Percentiles rank a stretch among this genome's conserved stretches.
phyloP scores from a whole-genome alignment of 345 rosid genomes.

The Balakata baccata region DNA sequence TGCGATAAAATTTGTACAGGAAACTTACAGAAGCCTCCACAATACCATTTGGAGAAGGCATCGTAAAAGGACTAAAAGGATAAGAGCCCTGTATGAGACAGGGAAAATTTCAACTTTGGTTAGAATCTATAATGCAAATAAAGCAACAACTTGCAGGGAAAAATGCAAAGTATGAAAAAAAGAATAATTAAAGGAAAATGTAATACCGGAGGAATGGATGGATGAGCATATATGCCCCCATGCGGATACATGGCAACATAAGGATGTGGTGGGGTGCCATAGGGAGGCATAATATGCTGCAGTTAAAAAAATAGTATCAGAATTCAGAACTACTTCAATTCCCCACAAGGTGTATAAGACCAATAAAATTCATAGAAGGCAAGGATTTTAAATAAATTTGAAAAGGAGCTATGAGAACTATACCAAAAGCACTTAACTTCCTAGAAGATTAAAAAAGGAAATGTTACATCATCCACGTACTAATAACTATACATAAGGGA shows the following conservation, averaged over 20 bases:
- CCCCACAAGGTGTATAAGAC: conserved; percentile 5
- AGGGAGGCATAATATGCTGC: conserved; percentile 98
- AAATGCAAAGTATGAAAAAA: no score
- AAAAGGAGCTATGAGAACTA: background rate
- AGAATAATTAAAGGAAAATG: background rate
- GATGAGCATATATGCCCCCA: conserved; percentile 94
- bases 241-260: conserved; percentile 99
- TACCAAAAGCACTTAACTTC: background rate
- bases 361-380: background rate
- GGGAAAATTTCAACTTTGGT: conserved; percentile 9
- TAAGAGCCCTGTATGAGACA: conserved; percentile 68
- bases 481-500: background rate
- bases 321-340: conserved; percentile 14
- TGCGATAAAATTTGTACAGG: conserved; percentile 13
- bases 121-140: conserved; percentile 6
- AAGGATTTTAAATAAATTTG: background rate
- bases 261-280: conserved; percentile 96
- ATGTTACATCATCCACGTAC: background rate
- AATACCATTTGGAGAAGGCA: conserved; percentile 91
- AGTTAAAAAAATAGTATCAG: conserved; percentile 20
- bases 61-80: conserved; percentile 93
- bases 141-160: conserved; percentile 7
- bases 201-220: conserved; percentile 87
- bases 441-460: background rate
- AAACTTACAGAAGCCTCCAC: conserved; percentile 73